Conservation (phyloP, 2,329 filamentous ascomycete genomes). For the Colletotrichum zoysiae region DNA sequence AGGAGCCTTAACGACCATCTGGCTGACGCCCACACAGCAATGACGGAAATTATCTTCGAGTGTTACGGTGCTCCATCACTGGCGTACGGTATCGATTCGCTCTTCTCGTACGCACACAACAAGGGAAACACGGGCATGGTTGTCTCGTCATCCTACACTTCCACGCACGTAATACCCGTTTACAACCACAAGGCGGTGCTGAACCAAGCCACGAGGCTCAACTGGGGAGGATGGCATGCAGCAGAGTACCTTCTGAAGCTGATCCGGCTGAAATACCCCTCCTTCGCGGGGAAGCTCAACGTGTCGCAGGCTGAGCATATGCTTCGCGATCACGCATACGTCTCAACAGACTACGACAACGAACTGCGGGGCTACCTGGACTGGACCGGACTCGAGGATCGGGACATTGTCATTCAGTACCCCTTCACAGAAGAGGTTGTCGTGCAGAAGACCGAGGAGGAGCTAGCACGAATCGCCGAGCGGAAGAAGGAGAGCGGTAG, state of each 20-base stretch:
- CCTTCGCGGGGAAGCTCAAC: conserved; percentile 87
- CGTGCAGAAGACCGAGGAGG: conserved; percentile 92
- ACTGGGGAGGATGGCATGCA: conserved; percentile 93
- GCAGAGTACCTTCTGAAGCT: conserved; percentile 94
- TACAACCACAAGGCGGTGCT: conserved; percentile 87
- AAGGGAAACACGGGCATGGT: conserved; percentile 88
- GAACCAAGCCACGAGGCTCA: conserved; percentile 86
- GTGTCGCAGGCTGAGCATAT: conserved; percentile 89
- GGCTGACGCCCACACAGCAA: conserved; percentile 69
- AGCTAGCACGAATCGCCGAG: conserved; percentile 89
- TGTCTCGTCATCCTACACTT: conserved; percentile 91
- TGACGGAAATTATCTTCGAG: conserved; percentile 98
- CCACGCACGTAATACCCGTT: conserved; percentile 95
- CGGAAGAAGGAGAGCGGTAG: conserved; percentile 95
- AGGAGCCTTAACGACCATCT: conserved; percentile 3
- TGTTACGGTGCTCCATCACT: conserved; percentile 92
- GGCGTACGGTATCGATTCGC: conserved; percentile 93
- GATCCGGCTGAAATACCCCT: conserved; percentile 90
- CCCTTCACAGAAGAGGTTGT: conserved; percentile 93
- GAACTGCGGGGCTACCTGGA: conserved; percentile 85
- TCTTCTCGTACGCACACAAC: conserved; percentile 97
- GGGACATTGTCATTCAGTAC: conserved; percentile 90
- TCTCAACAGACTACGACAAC: conserved; percentile 84
- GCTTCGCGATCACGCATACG: conserved; percentile 88
- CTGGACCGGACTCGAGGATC: conserved; percentile 91